Evolutionary conservation across 441 rosid species (phyloP).

Genomic region (Euphorbia celastroides): DNA sequence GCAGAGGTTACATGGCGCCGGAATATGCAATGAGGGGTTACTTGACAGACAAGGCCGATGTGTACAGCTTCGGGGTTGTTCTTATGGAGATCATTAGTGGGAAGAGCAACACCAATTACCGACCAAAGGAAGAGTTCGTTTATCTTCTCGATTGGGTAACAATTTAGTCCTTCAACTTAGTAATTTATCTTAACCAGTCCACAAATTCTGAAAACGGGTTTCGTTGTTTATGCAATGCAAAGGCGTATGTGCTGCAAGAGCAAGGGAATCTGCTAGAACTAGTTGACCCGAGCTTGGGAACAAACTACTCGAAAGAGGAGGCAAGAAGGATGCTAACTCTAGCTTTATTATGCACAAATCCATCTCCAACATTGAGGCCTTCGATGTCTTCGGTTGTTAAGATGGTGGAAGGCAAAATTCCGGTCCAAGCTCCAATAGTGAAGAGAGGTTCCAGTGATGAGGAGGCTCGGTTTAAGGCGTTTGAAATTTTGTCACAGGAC

Average conservation of each 20-base stretch:
- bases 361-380: constrained; percentile 61
- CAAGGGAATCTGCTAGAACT: constrained; percentile 45
- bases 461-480: constrained; percentile 45
- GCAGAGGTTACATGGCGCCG: no score
- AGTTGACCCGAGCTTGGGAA: constrained; percentile 51
- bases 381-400: constrained; percentile 63
- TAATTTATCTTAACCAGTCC: no score
- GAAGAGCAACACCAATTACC: constrained; percentile 62
- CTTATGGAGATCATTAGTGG: constrained; percentile 68
- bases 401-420: constrained; percentile 54
- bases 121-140: constrained; percentile 61
- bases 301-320: constrained; percentile 36
- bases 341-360: constrained; percentile 56
- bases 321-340: constrained; percentile 47
- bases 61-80: constrained; percentile 84
- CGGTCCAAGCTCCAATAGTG: constrained; percentile 51
- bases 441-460: constrained; percentile 32
- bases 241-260: constrained; percentile 55
- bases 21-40: no score
- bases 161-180: no score
- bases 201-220: neutral
- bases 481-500: constrained; percentile 33
- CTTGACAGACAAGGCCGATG: no score
- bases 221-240: neutral
- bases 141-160: constrained; percentile 83